Conservation (phyloP, 805 yeast genomes). For the Lipomyces chichibuensis region DNA sequence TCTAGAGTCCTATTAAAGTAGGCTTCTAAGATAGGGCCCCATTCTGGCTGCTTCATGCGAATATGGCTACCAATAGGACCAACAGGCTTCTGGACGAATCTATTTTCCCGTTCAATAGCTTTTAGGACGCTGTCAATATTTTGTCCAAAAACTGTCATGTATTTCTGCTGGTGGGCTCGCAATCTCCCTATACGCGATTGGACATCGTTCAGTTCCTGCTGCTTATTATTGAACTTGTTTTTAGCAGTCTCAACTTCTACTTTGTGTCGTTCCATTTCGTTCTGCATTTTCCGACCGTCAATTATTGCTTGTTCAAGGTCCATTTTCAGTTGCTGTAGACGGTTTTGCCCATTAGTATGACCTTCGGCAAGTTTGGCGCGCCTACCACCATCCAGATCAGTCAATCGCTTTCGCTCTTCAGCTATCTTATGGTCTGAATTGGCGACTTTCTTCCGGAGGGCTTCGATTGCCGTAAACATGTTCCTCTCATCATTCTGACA, state of each 20-base stretch:
- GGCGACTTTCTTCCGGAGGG: constrained; percentile 16
- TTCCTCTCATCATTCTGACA: constrained; percentile 9
- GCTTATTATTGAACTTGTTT: constrained; percentile 24
- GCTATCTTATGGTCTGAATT: constrained; percentile 41
- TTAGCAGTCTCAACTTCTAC: not conserved
- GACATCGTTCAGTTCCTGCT: constrained; percentile 12
- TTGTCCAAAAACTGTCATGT: constrained; percentile 56
- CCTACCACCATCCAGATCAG: constrained; percentile 24
- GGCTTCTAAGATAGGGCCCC: constrained; percentile 65
- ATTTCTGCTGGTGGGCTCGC: constrained; percentile 36
- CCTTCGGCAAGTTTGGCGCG: constrained; percentile 5
- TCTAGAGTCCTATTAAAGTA: constrained; percentile 55
- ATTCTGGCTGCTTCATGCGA: constrained; percentile 58
- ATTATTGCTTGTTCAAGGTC: not conserved
- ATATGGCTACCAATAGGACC: constrained; percentile 80
- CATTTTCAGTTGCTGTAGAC: constrained; percentile 5
- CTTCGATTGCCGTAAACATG: not conserved
- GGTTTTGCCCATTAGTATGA: constrained; percentile 11
- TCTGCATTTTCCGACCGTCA: not conserved
- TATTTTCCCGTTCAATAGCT: constrained; percentile 46
- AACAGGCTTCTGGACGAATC: constrained; percentile 58
- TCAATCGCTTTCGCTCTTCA: constrained; percentile 37
- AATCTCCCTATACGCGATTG: constrained; percentile 19
- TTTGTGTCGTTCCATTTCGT: not conserved
- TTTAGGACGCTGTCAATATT: constrained; percentile 50